Conservation (phyloP, 1,139 yeast genomes). For the Suhomyces bolitotheri region DNA sequence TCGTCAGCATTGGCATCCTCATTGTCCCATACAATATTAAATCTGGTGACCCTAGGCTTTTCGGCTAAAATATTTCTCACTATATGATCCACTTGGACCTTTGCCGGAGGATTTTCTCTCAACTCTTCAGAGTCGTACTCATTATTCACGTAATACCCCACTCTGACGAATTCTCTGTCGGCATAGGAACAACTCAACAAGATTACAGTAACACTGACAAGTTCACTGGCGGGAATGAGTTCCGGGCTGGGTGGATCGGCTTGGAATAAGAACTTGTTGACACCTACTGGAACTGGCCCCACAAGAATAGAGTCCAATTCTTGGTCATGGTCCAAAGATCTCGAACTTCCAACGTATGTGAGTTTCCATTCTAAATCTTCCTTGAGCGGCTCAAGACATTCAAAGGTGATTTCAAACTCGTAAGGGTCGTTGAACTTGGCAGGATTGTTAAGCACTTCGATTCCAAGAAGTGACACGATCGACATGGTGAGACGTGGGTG, state of each 20-base stretch:
- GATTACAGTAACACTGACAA: constrained; percentile 93
- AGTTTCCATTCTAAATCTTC: constrained; percentile 97
- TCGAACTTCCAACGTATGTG: constrained; percentile 93
- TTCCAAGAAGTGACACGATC: constrained; percentile 87
- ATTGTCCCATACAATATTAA: constrained; percentile 92
- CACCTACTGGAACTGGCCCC: constrained; percentile 98
- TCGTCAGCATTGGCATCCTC: constrained; percentile 64
- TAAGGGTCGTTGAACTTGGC: constrained; percentile 92
- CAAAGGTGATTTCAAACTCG: constrained; percentile 95
- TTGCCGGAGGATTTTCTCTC: constrained; percentile 89
- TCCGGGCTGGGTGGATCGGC: constrained; percentile 98
- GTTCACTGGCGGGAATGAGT: constrained; percentile 89
- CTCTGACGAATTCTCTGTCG: constrained; percentile 92
- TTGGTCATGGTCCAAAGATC: constrained; percentile 93
- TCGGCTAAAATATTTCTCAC: constrained; percentile 94
- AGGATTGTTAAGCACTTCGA: constrained; percentile 91
- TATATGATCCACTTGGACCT: constrained; percentile 92
- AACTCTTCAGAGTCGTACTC: constrained; percentile 93
- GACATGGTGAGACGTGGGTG: constrained; percentile 55
- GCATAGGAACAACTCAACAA: constrained; percentile 89
- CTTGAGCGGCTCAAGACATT: constrained; percentile 88
- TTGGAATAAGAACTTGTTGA: constrained; percentile 85
- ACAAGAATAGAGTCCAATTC: constrained; percentile 92
- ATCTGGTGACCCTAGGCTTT: constrained; percentile 95
- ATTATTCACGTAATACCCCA: constrained; percentile 95